Evolutionary conservation across 345 rosid species (phyloP).

Genomic region (Sonneratia caseolaris): DNA sequence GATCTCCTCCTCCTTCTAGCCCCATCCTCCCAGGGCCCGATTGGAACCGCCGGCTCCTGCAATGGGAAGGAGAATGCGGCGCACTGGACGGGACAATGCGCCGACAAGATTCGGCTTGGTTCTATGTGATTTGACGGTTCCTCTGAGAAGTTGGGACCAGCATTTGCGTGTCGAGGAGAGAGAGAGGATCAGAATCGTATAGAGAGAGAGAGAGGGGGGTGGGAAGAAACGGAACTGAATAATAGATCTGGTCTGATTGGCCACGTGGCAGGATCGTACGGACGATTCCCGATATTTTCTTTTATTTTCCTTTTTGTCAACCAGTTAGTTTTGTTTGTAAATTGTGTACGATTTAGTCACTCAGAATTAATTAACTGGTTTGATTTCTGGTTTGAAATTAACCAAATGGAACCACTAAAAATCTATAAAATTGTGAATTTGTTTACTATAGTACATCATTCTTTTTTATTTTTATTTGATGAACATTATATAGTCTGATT

Average conservation of each 20-base stretch:
- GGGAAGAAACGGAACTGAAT: not conserved
- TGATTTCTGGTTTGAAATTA: too few species aligned
- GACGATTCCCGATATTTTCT: too few species aligned
- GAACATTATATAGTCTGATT: too few species aligned
- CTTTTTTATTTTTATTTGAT: too few species aligned
- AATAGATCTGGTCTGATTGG: not conserved
- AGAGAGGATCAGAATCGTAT: not conserved
- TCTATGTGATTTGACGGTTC: not conserved
- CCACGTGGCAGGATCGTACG: too few species aligned
- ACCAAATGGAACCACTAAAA: too few species aligned
- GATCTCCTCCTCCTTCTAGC: not conserved
- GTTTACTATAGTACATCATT: too few species aligned
- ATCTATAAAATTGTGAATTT: too few species aligned
- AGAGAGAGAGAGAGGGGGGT: not conserved
- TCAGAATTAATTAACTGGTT: too few species aligned
- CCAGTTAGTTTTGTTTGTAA: too few species aligned
- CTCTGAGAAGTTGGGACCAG: not conserved
- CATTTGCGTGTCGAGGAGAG: not conserved
- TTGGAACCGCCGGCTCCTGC: not conserved
- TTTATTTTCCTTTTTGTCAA: too few species aligned
- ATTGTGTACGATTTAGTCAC: too few species aligned
- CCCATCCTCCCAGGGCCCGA: not conserved
- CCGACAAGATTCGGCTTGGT: not conserved
- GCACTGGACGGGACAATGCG: not conserved
- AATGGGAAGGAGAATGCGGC: not conserved